Conservation (phyloP, 2,329 filamentous ascomycete genomes). For the Colletotrichum lentis region DNA sequence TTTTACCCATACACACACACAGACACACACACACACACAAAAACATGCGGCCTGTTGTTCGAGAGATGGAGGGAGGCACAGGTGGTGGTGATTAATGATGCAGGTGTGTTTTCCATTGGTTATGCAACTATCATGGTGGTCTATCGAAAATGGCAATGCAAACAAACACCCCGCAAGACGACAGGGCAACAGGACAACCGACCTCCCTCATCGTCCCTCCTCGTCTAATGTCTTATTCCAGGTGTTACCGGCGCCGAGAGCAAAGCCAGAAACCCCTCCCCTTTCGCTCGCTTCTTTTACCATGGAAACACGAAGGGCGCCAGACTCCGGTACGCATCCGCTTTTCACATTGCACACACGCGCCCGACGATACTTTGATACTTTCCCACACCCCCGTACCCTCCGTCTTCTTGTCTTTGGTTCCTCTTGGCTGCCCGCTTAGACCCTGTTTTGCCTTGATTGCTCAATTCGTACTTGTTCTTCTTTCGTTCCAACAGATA, state of each 20-base stretch:
- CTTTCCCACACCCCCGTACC: background rate
- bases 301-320: slow-evolving; percentile 31
- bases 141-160: slow-evolving; percentile 29
- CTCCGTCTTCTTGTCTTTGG: background rate
- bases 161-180: slow-evolving; percentile 20
- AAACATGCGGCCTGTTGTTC: background rate
- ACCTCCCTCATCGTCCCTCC: background rate
- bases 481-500: background rate
- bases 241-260: background rate
- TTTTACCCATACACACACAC: background rate
- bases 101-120: slow-evolving; percentile 20
- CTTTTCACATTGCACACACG: slow-evolving; percentile 19
- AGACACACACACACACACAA: background rate
- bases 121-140: slow-evolving; percentile 33
- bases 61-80: background rate
- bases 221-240: slow-evolving; percentile 9
- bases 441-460: background rate
- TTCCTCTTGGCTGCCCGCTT: background rate
- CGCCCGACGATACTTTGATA: too few relatives aligned
- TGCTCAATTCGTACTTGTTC: background rate
- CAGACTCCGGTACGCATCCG: slow-evolving; percentile 33
- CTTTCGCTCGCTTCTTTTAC: slow-evolving; percentile 3
- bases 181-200: slow-evolving; percentile 1
- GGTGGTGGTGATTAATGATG: background rate
- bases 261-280: background rate